Conservation (phyloP, 1,284 basidiomycete genomes). For the Irpex lacteus region DNA sequence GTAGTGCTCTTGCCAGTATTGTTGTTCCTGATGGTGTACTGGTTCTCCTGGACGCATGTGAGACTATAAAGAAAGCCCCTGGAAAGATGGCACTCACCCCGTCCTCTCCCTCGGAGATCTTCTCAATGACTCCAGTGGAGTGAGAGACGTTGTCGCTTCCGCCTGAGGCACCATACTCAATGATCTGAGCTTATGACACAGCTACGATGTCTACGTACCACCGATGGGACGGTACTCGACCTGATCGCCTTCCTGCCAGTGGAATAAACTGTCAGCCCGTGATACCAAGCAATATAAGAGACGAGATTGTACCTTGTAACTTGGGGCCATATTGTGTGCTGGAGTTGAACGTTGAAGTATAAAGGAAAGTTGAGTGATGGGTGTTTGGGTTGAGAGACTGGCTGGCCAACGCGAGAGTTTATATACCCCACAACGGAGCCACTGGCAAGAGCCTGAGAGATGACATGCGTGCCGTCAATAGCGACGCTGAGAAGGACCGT, state of each 20-base stretch:
- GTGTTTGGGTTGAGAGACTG: not conserved
- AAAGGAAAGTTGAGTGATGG: not conserved
- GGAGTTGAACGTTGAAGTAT: too few species aligned
- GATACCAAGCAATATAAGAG: not conserved
- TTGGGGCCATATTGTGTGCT: too few species aligned
- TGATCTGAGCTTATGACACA: not conserved
- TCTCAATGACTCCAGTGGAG: conserved; percentile 35
- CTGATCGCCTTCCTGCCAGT: conserved; percentile 35
- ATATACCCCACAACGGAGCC: not conserved
- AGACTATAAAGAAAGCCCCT: not conserved
- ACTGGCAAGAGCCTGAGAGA: not conserved
- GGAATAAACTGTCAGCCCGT: not conserved
- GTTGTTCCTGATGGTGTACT: conserved; percentile 40
- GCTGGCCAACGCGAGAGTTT: not conserved
- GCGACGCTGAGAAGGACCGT: not conserved
- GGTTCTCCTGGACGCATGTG: conserved; percentile 23
- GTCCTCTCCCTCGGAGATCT: conserved; percentile 29
- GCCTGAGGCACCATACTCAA: conserved; percentile 20
- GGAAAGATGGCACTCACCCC: conserved; percentile 20
- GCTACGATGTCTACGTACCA: conserved; percentile 13
- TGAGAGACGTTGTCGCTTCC: conserved; percentile 36
- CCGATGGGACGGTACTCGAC: conserved; percentile 45
- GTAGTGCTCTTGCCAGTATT: conserved; percentile 40
- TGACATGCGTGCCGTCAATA: not conserved
- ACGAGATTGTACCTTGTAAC: too few species aligned